A percentile compares a stretch with the other conserved stretches of the same genome.
phyloP scores from a whole-genome alignment of 108 stramenopile genomes.

The Cyclotella choctawhatcheeana region DNA sequence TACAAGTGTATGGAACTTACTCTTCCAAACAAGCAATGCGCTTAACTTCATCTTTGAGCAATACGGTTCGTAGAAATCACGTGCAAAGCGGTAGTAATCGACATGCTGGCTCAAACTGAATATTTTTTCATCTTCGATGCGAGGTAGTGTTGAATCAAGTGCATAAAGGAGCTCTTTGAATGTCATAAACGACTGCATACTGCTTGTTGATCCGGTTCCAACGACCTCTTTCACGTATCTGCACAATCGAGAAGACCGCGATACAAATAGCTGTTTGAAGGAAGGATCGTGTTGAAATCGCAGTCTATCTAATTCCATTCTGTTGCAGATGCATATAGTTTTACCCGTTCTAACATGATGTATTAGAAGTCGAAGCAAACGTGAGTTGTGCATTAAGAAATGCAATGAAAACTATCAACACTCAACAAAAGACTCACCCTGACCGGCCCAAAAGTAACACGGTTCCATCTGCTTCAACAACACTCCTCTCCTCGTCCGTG shows the following conservation, averaged over 20 bases:
- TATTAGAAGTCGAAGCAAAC: not conserved
- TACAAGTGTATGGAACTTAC: not conserved
- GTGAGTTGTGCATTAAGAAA: not conserved
- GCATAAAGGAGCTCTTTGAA: not conserved
- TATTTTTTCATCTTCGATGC: not conserved
- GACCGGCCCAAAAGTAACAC: conserved; percentile 57
- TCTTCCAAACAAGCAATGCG: conserved; percentile 57
- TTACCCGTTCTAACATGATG: conserved; percentile 38
- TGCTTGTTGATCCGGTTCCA: conserved; percentile 10
- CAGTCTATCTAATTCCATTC: conserved; percentile 60
- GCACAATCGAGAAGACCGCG: conserved; percentile 55
- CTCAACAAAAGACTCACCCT: conserved; percentile 26
- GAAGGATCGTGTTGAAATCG: not conserved
- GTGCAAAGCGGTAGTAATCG: conserved; percentile 23
- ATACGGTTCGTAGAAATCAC: conserved; percentile 19
- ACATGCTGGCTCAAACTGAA: not conserved
- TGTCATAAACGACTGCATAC: not conserved
- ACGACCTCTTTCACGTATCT: conserved; percentile 48
- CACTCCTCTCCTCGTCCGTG: conserved; percentile 52
- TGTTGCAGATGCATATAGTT: conserved; percentile 58
- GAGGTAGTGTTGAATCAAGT: not conserved
- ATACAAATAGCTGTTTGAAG: conserved; percentile 58
- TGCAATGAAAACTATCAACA: not conserved
- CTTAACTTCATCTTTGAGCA: conserved; percentile 27
- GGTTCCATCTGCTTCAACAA: conserved; percentile 57